phyloP scores from a whole-genome alignment of 2,329 filamentous ascomycete genomes.

The Botrytis cinerea region DNA sequence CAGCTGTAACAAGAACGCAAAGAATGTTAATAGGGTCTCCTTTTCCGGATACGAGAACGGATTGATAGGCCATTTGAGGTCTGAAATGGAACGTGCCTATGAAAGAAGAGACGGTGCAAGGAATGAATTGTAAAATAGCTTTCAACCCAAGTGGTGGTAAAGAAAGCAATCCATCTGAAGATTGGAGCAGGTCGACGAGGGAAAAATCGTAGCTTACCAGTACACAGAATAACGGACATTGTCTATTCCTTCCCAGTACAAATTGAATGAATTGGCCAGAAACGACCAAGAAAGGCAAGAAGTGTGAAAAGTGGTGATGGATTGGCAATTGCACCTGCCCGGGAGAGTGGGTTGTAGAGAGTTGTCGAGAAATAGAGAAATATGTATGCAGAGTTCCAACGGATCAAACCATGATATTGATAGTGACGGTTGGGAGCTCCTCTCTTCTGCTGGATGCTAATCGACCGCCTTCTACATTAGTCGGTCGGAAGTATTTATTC shows the following conservation, averaged over 20 bases:
- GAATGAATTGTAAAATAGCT: too few species aligned
- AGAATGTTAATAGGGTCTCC: slow-evolving; percentile 31
- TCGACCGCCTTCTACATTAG: slow-evolving; percentile 12
- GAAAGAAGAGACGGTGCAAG: background rate
- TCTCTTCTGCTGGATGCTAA: background rate
- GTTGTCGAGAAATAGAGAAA: background rate
- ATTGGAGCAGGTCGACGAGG: background rate
- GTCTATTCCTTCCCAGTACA: background rate
- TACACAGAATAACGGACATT: slow-evolving; percentile 20
- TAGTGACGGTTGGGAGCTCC: background rate
- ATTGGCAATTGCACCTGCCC: background rate
- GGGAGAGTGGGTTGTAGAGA: background rate
- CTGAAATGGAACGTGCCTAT: background rate
- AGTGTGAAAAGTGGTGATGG: background rate
- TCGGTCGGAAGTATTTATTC: background rate
- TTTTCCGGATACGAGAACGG: slow-evolving; percentile 20
- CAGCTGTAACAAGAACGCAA: slow-evolving; percentile 50
- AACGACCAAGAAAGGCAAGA: background rate
- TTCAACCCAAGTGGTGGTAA: background rate
- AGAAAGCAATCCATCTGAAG: background rate
- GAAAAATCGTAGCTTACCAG: slow-evolving; percentile 3
- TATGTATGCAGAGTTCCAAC: background rate
- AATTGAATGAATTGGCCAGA: background rate
- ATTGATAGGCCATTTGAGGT: slow-evolving; percentile 9
- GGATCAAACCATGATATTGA: background rate